Base-by-base conservation (phyloP, 2,329 filamentous ascomycete species). In the Cytospora piceae region DNA sequence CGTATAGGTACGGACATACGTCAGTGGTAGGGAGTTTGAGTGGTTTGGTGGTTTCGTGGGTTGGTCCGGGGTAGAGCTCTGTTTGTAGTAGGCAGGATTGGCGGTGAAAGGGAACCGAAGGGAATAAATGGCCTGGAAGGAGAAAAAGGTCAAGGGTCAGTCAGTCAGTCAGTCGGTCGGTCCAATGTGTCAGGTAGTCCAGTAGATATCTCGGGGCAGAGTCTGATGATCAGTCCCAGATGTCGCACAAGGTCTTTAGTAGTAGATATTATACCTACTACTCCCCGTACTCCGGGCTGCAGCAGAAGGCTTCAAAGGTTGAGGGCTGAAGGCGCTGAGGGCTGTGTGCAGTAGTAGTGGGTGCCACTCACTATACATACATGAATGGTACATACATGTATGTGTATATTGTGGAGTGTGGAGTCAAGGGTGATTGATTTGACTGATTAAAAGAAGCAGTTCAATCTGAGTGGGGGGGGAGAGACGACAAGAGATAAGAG, bases 61-160 rank as follows among this genome's bases (percentile, higher is more conserved):
- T 24, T 49, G 46, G n/a, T 42, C 39, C 39, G n/a, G n/a, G 46
- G n/a, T 24, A 24, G n/a, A 49, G 46, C 46, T 49, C 46, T 49
- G 46, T 14, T 49, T n/a, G 46, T 4, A 24, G n/a, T 42, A 9
- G 39, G 6, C 20, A 20, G 46, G 46, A 49, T 24, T 49, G 46
- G 46, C 60, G 61, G 56, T 49, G 32, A 37, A 42, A 61, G 34
- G 46, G 20, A 32, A 61, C 39, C 37, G 53, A 54, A 63, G 57
- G 53, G 29, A 46, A 63, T 63, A 57, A 57, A 57, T 57, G 53
- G 61, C 31, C 53, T 37, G 32, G 55, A 57, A 39, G 53, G 27
- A 29, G 27, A 20, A 57, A 42, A 46, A 39, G 37, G 60, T 56
- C 60, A 46, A 55, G 51, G 22, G 31, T 24, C 37, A 31, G 31